Evolutionary conservation across 306 rosid genomes (phyloP).

Genomic region (Sophora flavescens): DNA sequence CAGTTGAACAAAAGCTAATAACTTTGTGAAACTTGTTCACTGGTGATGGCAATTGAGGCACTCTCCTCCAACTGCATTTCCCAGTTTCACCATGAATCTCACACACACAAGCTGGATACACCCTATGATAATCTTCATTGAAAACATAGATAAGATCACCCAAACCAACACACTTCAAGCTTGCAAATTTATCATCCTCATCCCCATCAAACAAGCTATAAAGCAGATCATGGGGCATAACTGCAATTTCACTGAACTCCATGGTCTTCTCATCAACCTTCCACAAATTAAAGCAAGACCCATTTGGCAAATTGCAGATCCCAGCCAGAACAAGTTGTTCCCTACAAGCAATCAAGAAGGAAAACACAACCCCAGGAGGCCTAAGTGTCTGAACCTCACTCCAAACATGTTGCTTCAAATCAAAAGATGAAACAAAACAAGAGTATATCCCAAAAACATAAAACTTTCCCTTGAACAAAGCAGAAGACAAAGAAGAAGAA

Average conservation of each 20-base stretch:
- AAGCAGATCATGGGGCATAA: constrained; percentile 78
- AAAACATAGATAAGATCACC: constrained; percentile 83
- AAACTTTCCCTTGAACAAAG: constrained; percentile 60
- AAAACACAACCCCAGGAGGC: constrained; percentile 75
- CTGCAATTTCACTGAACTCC: constrained; percentile 68
- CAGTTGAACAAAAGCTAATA: constrained; percentile 74
- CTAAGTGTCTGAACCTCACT: constrained; percentile 73
- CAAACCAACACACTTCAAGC: constrained; percentile 84
- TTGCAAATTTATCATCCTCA: constrained; percentile 79
- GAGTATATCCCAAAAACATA: constrained; percentile 79
- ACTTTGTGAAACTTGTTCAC: constrained; percentile 82
- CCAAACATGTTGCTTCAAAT: constrained; percentile 60
- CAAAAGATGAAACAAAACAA: constrained; percentile 69
- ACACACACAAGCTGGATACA: constrained; percentile 84
- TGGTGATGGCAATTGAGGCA: constrained; percentile 74
- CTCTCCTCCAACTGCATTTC: constrained; percentile 69
- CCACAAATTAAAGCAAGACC: constrained; percentile 73
- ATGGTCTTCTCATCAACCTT: constrained; percentile 69
- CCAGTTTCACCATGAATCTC: constrained; percentile 62
- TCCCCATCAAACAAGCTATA: constrained; percentile 73
- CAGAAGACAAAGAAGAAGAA: constrained; percentile 76
- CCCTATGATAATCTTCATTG: constrained; percentile 74
- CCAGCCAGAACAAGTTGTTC: constrained; percentile 74
- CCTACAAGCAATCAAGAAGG: constrained; percentile 70
- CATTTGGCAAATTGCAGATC: constrained; percentile 58